phyloP scores from a whole-genome alignment of 116 monocot genomes.

The Dioscorea cayenensis region DNA sequence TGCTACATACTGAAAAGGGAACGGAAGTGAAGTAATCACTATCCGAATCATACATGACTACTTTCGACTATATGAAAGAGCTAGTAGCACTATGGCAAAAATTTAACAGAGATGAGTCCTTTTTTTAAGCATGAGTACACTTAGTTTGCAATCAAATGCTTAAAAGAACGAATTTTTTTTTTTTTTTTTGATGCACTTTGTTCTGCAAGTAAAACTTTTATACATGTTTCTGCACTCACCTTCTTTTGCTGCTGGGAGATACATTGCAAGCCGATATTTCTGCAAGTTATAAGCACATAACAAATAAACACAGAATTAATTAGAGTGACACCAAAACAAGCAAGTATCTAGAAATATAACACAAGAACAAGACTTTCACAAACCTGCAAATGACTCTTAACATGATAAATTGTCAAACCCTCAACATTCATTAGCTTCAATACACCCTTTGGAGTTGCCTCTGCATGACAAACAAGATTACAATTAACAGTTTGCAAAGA shows the following conservation, averaged over 20 bases:
- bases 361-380: not conserved
- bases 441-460: constrained; percentile 90
- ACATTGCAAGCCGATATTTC: constrained; percentile 78
- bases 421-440: constrained; percentile 88
- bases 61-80: too few species aligned
- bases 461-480: constrained; percentile 27
- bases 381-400: constrained; percentile 96
- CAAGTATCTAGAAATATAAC: not conserved
- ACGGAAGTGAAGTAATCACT: too few species aligned
- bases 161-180: too few species aligned
- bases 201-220: not conserved
- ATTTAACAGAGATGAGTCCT: too few species aligned
- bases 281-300: constrained; percentile 23
- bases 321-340: not conserved
- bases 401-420: constrained; percentile 86
- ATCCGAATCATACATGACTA: too few species aligned
- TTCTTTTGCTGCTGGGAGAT: constrained; percentile 70
- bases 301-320: not conserved
- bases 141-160: too few species aligned
- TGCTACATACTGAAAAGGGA: too few species aligned
- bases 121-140: too few species aligned
- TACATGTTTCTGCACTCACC: constrained; percentile 27
- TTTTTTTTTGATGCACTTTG: too few species aligned
- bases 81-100: too few species aligned
- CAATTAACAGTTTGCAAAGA: not conserved